Conservation (phyloP, 225 moss, liverwort and hornwort genomes). For the Anthoceros angustus region DNA sequence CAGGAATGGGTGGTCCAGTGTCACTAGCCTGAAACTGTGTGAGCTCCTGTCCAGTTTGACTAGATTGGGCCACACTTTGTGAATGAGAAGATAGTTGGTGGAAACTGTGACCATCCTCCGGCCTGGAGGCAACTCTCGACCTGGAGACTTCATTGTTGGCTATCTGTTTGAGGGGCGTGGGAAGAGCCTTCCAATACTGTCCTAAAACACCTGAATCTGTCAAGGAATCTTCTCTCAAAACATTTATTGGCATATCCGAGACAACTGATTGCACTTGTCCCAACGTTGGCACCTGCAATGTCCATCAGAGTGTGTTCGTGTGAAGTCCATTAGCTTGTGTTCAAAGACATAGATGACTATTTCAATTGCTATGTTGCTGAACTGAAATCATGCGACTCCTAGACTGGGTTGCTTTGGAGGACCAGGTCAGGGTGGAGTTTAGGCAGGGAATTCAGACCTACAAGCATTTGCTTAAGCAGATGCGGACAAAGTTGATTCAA, state of each 20-base stretch:
- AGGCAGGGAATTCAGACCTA: too few relatives aligned
- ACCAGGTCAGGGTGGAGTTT: too few relatives aligned
- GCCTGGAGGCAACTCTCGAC: not conserved
- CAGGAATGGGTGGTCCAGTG: conserved; percentile 4
- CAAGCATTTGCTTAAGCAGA: too few relatives aligned
- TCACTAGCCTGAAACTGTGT: not conserved
- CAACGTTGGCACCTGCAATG: conserved; percentile 1
- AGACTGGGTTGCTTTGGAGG: too few relatives aligned
- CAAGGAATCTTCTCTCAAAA: not conserved
- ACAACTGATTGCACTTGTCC: not conserved
- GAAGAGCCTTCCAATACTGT: not conserved
- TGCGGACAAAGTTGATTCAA: too few relatives aligned
- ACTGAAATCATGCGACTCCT: not conserved
- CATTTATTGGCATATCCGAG: conserved; percentile 4
- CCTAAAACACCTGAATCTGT: not conserved
- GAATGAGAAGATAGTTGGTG: not conserved
- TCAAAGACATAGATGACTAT: not conserved
- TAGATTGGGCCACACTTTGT: not conserved
- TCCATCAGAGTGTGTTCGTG: not conserved
- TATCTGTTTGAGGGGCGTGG: conserved; percentile 3
- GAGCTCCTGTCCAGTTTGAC: not conserved
- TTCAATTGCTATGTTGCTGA: not conserved
- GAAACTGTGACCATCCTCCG: not conserved
- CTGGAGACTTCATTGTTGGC: not conserved
- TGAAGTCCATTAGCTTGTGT: not conserved